These are phyloP conservation scores for Hippophae rhamnoides DNA, from an alignment of 306 rosid species.

Conservation along the genomic window DNA sequence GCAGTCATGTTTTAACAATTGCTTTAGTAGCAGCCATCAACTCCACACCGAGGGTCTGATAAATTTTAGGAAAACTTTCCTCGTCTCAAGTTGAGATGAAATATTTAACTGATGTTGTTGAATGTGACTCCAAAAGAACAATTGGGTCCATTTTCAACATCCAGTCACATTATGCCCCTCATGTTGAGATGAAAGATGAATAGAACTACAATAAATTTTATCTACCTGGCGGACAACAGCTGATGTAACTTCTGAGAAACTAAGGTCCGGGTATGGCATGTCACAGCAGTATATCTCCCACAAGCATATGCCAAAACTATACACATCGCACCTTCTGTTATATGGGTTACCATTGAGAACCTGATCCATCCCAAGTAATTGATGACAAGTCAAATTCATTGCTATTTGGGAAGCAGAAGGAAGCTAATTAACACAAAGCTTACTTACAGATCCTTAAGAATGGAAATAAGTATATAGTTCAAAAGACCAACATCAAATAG, in stretches of 20 bases:
- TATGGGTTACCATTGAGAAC: slow-evolving; percentile 93
- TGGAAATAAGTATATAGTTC: no score
- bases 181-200: not conserved
- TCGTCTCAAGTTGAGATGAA: no score
- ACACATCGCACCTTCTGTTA: slow-evolving; percentile 92
- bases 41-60: not conserved
- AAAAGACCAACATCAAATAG: no score
- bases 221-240: slow-evolving; percentile 87
- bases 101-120: no score
- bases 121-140: no score
- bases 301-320: slow-evolving; percentile 88
- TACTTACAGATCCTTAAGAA: no score
- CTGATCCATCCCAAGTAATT: slow-evolving; percentile 37
- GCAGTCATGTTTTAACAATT: not conserved
- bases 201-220: slow-evolving; percentile 1
- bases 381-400: slow-evolving; percentile 20
- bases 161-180: no score
- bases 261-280: slow-evolving; percentile 98
- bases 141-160: no score
- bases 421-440: not conserved
- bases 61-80: no score
- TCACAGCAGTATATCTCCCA: slow-evolving; percentile 99
- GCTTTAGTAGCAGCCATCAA: not conserved
- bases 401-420: slow-evolving; percentile 13
- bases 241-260: slow-evolving; percentile 93